Evolutionary conservation across 2,329 filamentous ascomycete genomes (phyloP).

Genomic region (Parascedosporium putredinis): DNA sequence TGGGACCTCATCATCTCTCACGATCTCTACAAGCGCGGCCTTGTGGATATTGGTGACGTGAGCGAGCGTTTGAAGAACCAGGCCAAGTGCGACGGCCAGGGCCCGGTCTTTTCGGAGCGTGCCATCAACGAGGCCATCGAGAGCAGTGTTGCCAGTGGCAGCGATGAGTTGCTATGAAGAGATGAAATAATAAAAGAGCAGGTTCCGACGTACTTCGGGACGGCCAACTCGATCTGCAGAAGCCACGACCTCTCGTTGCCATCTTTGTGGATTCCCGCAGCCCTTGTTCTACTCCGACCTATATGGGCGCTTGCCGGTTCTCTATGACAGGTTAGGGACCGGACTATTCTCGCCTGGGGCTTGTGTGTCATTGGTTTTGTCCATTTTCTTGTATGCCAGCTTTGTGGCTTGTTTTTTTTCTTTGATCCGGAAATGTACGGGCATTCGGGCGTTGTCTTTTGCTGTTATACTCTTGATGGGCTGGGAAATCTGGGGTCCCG

Average conservation of each 20-base stretch:
- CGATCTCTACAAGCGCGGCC: slow-evolving; percentile 62
- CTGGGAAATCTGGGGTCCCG: neutral
- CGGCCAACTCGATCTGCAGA: neutral
- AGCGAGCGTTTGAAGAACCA: slow-evolving; percentile 65
- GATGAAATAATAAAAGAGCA: neutral
- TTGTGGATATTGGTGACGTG: slow-evolving; percentile 73
- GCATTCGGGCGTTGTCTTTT: neutral
- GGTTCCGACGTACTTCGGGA: neutral
- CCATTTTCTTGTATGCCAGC: too few species aligned
- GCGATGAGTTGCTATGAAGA: slow-evolving; percentile 56
- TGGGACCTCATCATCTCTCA: slow-evolving; percentile 87
- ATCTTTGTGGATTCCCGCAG: neutral
- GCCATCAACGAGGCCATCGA: slow-evolving; percentile 66
- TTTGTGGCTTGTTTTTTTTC: too few species aligned
- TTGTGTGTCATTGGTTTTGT: neutral
- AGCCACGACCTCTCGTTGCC: neutral
- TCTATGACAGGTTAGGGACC: neutral
- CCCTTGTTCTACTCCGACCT: neutral
- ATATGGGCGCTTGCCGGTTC: neutral
- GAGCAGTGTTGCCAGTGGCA: slow-evolving; percentile 64
- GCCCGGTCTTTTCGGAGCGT: slow-evolving; percentile 76
- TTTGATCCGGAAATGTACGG: too few species aligned
- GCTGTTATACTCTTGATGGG: too few species aligned
- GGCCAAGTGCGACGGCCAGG: slow-evolving; percentile 76
- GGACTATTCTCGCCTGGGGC: neutral